Conservation (phyloP, 2,329 filamentous ascomycete species). For the Tolypocladium amazonense region DNA sequence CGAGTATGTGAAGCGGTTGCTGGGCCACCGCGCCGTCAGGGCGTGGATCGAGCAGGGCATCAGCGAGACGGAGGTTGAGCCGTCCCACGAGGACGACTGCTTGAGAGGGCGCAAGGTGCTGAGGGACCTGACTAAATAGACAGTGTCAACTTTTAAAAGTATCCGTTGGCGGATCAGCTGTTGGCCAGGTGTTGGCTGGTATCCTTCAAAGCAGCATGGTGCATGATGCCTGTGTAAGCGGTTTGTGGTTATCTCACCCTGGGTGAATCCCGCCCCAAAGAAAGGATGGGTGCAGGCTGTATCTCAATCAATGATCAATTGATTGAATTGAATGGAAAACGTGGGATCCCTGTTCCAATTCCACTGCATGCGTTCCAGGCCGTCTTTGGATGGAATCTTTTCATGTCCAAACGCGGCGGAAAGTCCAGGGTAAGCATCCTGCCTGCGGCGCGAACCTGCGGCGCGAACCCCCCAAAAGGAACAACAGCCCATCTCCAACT, state of each 20-base stretch:
- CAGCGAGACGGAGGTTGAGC: slow-evolving; percentile 25
- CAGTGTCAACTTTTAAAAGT: not conserved
- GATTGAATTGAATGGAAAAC: no score
- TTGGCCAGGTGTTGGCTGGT: not conserved
- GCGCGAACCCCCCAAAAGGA: not conserved
- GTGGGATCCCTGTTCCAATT: no score
- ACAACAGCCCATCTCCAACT: not conserved
- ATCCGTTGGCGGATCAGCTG: not conserved
- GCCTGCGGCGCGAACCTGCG: not conserved
- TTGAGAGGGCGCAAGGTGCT: slow-evolving; percentile 20
- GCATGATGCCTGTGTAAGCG: no score
- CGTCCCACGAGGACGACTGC: slow-evolving; percentile 23
- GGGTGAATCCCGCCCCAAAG: no score
- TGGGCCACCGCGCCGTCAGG: slow-evolving; percentile 22
- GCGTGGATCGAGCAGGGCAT: slow-evolving; percentile 27
- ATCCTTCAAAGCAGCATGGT: no score
- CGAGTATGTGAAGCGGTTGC: slow-evolving; percentile 23
- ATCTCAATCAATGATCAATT: no score
- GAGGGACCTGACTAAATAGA: slow-evolving; percentile 13
- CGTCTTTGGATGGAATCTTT: not conserved
- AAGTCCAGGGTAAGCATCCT: not conserved
- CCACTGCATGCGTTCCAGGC: not conserved
- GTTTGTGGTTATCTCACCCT: no score
- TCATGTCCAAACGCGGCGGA: not conserved
- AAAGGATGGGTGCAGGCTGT: no score